Base-by-base conservation (phyloP, 768 basidiomycete species). In the Hemileccinum rubropunctum region DNA sequence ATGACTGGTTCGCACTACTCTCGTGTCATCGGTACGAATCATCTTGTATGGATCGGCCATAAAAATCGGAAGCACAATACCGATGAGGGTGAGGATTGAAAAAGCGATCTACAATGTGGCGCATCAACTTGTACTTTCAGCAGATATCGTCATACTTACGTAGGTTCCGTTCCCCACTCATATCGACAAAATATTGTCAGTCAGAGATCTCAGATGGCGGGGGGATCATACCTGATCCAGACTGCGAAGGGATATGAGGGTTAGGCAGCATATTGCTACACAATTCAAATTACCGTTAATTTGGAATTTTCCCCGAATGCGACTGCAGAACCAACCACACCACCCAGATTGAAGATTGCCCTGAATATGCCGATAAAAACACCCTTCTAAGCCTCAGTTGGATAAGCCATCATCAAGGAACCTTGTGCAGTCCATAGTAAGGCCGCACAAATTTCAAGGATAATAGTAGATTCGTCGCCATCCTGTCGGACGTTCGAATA, bases 331-430 rank as follows among this genome's bases (percentile, higher is more conserved):
- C 90, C 89, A 39, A 92, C 82, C 39, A 92, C 86, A 41, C 83
- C 83, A 34, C 88, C 88, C 27, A 90, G 52, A 57, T 90, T 90
- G 73, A 93, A 91, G 54, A 91, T 86, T 35, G 79, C 72, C 80
- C 80, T 80, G 65, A 81, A 81, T 42, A 81, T 53, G 30, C 70
- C 71, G 51, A 81, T 79, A 15, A 71, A 72, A 50, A 66, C 67
- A 14, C 80, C 80, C 57, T 81, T 81, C 57, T 81, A 75, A 45
- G 78, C 77, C 54, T 81, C 80, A 1, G 76, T 70, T 5, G 80
- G 80, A 51, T 80, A 79, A 7, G 73, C 67, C 77, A 81, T 74
- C 80, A 81, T 81, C 53, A 81, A 66, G 3, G 68, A 48, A 12
- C 79, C 79, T 54, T 77, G 77, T 1, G 75, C 76, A 9, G 77